Evolutionary conservation across 805 yeast genomes (phyloP).

Genomic region (Yamadazyma kitorensis): DNA sequence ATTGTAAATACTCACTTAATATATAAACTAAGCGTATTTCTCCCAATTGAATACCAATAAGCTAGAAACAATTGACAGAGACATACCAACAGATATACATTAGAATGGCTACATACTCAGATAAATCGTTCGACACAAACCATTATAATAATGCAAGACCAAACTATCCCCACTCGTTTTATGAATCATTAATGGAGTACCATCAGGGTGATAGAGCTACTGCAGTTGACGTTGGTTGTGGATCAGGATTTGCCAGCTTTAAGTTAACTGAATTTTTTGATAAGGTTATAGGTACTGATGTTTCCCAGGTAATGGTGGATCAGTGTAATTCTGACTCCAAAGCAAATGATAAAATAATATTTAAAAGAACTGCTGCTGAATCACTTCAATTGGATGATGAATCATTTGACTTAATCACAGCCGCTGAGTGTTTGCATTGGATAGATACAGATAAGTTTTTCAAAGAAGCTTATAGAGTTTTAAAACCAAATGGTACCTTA

Average conservation of each 20-base stretch:
- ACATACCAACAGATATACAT: too few species aligned
- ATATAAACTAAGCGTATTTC: too few species aligned
- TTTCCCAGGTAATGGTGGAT: conserved; percentile 45
- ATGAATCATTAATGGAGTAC: conserved; percentile 20
- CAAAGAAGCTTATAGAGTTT: conserved; percentile 43
- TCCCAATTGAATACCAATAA: too few species aligned
- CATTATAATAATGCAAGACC: conserved; percentile 39
- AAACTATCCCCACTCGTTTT: conserved; percentile 37
- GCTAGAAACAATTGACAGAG: too few species aligned
- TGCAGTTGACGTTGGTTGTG: conserved; percentile 48
- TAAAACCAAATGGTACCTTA: conserved; percentile 63
- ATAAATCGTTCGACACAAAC: conserved; percentile 26
- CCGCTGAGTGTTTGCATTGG: conserved; percentile 93
- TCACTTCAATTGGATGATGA: conserved; percentile 13
- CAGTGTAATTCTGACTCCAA: conserved; percentile 15
- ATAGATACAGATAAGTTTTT: conserved; percentile 56
- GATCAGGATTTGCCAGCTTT: conserved; percentile 47
- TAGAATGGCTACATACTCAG: conserved; percentile 34
- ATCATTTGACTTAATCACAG: conserved; percentile 59
- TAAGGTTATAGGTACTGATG: conserved; percentile 45
- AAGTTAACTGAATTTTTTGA: conserved; percentile 30
- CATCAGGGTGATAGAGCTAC: conserved; percentile 10
- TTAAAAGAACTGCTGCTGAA: conserved; percentile 33
- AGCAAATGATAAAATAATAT: conserved; percentile 22
- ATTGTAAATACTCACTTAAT: too few species aligned